Evolutionary conservation across 495 filamentous ascomycete species (phyloP), one percentile per base, ranked within the genome.

Genomic region (Trichoderma gamsii): DNA sequence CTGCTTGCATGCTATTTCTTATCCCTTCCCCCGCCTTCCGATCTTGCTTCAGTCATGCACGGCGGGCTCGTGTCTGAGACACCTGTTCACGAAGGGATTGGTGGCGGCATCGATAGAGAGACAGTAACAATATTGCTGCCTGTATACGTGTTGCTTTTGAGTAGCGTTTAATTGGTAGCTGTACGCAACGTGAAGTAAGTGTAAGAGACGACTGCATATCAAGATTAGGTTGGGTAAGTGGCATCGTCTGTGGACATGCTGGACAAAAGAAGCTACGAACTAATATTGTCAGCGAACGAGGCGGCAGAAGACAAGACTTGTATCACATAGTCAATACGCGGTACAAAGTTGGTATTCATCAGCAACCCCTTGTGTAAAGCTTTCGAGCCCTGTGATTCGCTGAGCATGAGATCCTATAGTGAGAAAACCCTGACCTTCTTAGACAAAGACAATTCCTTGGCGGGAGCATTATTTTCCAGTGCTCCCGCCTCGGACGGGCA

Each of bases 61-160:
- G 23, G 56, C 8, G 23, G 56, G 27, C 25, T 18, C 56, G 56
- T 61, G 56, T 61, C 56, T 61, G 56, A 61, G 56, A 61, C 56
- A 61, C 23, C 16, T 18, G 25, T n/a, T n/a, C 25, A 61, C 16
- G 21, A 61, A 16, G n/a, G 25, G 9, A 61, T 7, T 12, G 25
- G 25, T 29, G 56, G 56, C 27, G 2, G 56, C 27, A 61, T 61
- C 56, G 8, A 12, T 23, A 12, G 27, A 12, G 27, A 13, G 23
- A 61, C 23, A 61, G 27, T 61, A 61, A 1, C 27, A 9, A 61
- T 12, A 27, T 52, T 52, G n/a, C n/a, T n/a, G 9, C 49, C n/a
- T 38, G 7, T 7, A 7, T 38, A 5, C 8, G 4, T 18, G 43
- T 46, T 16, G 43, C 43, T 46, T 46, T 11, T 16, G 43, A 18